Evolutionary conservation across 2,329 filamentous ascomycete genomes (phyloP), one percentile per base, ranked within the genome.

Genomic region (Fusarium citri): DNA sequence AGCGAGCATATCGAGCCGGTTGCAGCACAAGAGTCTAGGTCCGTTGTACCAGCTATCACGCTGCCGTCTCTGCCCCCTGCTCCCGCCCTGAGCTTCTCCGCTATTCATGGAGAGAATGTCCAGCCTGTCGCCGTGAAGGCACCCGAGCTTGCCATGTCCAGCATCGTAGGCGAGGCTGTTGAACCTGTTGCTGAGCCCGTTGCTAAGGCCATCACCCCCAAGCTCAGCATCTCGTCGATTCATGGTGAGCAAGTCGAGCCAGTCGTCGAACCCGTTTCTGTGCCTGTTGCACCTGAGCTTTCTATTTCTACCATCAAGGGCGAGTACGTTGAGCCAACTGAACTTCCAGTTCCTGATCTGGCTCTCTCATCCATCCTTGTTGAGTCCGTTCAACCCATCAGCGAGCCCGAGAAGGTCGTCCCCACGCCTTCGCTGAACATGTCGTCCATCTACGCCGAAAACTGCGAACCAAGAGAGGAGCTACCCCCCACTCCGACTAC

Each of bases 381-480:
- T 2, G 66, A 80, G 55, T 66, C 75, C 9, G 77, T 79, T 18
- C 76, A 76, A 20, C 74, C 75, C 78, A 62, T 81, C 76, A 28
- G 55, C 65, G 46, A 77, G 81, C 45, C 59, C 63, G 78, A 83
- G 63, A 71, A 69, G 43, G 54, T 77, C n/a, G 71, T 77, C 46
- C 77, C 76, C 22, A 62, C 30, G 9, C 73, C 69, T 54, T 73
- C 65, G 7, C 68, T 80, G 28, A 74, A 64, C 31, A 58, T 80
- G 34, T 78, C 78, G 7, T 68, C 76, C 23, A 77, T 81, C 49
- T 73, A 74, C 47, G 66, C 72, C 6, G 73, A 76, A 62, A 64
- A 73, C 7, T 78, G 80, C 22, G 80, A 82, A 64, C 80, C 80
- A 15, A 76, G 64, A 37, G 78, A 77, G 53, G 77, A 79, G 47